Evolutionary conservation across 2,329 filamentous ascomycete species (phyloP), one percentile per base, ranked within the genome.

Genomic region (Sclerotinia spermophila): DNA sequence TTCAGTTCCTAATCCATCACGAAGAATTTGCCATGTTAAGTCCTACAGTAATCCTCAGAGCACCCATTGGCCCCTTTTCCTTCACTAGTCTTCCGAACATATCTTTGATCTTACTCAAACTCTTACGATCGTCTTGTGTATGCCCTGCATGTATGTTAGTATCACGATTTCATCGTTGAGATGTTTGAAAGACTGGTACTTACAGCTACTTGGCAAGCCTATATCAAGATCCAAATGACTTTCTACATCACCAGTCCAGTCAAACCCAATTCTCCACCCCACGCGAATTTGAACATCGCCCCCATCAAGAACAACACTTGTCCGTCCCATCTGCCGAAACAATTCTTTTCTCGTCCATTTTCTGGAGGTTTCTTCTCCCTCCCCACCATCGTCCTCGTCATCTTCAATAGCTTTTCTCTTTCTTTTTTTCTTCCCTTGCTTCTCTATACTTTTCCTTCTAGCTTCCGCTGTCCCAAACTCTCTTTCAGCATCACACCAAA

Each of bases 241-340:
- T 75, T 86, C 85, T 6, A 88, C 90, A 77, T 92, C 90, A 8
- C 90, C 90, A 0, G 89, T 90, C 90, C 90, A 92, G 78, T 92
- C 90, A 76, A 92, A 91, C 2, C 80, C 80, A 58, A 91, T 88
- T 61, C 80, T 82, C 90, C 90, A 93, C 70, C 84, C 82, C 1
- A 92, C 80, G 38, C 87, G 79, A 69, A 81, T 74, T 73, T 78
- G 75, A 19, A 76, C 76, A 5, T 75, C 72, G 13, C 75, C 71
- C n/a, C 67, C 72, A 1, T 53, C 68, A 24, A 84, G 76, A 8
- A 86, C 72, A 69, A 78, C 75, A 58, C 80, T 79, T n/a, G 83
- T 84, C 59, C 84, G 82, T 2, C 86, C 86, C 76, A 90, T 81
- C 56, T 86, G 83, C 0, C 84, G 82, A 1, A 87, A 77, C 17